A percentile compares a stretch with the other conserved stretches of the same genome.
Conservation (phyloP, 1,284 basidiomycete genomes). For the Vanrija sp. region DNA sequence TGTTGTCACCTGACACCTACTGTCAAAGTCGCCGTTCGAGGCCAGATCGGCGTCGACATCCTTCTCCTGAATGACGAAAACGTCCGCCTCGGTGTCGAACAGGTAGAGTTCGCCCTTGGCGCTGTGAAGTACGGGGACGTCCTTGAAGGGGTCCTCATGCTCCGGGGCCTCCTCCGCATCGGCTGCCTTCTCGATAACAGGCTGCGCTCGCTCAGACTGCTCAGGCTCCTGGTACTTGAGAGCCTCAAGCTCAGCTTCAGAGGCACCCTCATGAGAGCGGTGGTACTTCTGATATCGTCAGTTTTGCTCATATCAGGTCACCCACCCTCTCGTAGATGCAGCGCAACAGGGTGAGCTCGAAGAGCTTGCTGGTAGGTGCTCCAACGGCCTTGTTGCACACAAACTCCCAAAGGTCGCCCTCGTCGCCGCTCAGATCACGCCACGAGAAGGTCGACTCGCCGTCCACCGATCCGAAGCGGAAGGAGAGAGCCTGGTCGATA, state of each 20-base stretch:
- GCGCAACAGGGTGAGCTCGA: constrained; percentile 88
- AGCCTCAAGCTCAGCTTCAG: constrained; percentile 65
- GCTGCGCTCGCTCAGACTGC: constrained; percentile 1
- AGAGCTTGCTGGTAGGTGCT: constrained; percentile 76
- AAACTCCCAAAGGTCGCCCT: constrained; percentile 50
- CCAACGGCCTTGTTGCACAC: constrained; percentile 57
- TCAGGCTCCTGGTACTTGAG: constrained; percentile 55
- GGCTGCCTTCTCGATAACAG: constrained; percentile 1
- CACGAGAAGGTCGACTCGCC: constrained; percentile 80
- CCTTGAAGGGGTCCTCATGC: constrained; percentile 44
- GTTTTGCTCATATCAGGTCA: background rate
- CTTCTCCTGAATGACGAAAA: constrained; percentile 70
- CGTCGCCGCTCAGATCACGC: constrained; percentile 67
- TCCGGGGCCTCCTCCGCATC: constrained; percentile 8
- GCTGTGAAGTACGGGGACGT: constrained; percentile 42
- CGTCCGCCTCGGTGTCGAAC: constrained; percentile 67
- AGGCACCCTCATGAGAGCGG: constrained; percentile 63
- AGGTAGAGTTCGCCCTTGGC: constrained; percentile 56
- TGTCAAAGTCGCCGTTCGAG: constrained; percentile 55
- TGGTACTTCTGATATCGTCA: constrained; percentile 62
- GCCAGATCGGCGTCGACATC: constrained; percentile 65
- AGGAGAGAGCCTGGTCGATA: constrained; percentile 81
- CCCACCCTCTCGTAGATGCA: constrained; percentile 76
- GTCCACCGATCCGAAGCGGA: constrained; percentile 70
- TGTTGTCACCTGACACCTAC: constrained; percentile 26